Conservation (phyloP, 2,329 filamentous ascomycete species). For the Tolypocladium capitatum region DNA sequence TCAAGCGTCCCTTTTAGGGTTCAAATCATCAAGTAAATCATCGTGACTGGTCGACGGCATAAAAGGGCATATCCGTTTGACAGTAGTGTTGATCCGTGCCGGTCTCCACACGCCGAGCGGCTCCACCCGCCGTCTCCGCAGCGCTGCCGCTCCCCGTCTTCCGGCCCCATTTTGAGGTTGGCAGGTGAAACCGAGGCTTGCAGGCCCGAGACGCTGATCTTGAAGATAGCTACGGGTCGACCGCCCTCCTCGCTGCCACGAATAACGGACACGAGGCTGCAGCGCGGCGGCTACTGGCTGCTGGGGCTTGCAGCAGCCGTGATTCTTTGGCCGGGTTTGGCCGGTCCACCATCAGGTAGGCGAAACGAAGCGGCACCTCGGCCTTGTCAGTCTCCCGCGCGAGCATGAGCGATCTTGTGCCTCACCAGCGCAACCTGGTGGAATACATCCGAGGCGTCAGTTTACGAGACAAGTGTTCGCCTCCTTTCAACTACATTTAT, state of each 20-base stretch:
- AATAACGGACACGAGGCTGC: constrained; percentile 3
- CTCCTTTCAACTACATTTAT: too few relatives aligned
- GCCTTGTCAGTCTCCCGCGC: neutral
- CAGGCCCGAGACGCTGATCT: neutral
- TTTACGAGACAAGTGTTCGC: too few relatives aligned
- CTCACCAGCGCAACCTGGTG: constrained; percentile 1
- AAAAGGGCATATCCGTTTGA: too few relatives aligned
- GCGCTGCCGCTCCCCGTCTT: constrained; percentile 1
- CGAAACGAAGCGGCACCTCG: neutral
- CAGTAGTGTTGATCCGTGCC: constrained; percentile 2
- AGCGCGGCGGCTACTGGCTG: neutral
- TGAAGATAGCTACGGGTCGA: neutral
- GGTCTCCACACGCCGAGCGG: constrained; percentile 6
- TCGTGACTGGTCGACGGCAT: too few relatives aligned
- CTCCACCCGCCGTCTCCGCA: constrained; percentile 4
- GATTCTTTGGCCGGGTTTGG: neutral
- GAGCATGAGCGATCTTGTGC: constrained; percentile 1
- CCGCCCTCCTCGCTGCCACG: neutral
- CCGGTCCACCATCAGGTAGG: constrained; percentile 4
- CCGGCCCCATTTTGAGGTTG: neutral
- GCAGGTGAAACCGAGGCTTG: neutral
- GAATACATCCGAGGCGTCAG: neutral
- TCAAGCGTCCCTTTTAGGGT: too few relatives aligned
- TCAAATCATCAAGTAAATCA: too few relatives aligned
- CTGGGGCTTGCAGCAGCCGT: neutral